Percentiles rank a stretch among this genome's conserved stretches.
Evolutionary conservation across 768 basidiomycete species (phyloP).

Genomic region (Lactifluus hygrophoroides): DNA sequence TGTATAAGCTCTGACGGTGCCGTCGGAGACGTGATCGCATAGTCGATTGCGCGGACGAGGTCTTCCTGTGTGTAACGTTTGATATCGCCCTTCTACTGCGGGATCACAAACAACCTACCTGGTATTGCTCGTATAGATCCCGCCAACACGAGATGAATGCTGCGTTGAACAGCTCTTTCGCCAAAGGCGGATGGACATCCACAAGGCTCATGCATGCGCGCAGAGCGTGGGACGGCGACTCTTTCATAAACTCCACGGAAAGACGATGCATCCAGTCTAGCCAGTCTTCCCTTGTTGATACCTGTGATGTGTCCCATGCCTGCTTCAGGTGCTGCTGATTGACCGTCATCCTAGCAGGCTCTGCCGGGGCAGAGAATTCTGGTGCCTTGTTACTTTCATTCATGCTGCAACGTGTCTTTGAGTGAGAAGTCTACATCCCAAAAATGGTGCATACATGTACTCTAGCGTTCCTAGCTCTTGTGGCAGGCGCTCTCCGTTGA

Average conservation of each 20-base stretch:
- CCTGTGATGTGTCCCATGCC: conserved; percentile 84
- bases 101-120: conserved; percentile 41
- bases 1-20: conserved; percentile 88
- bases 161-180: conserved; percentile 93
- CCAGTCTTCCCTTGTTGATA: conserved; percentile 83
- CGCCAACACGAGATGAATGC: conserved; percentile 98
- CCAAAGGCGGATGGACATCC: conserved; percentile 83
- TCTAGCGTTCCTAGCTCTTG: conserved; percentile 75
- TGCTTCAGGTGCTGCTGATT: conserved; percentile 97
- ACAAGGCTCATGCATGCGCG: conserved; percentile 93
- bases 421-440: not conserved
- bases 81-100: not conserved
- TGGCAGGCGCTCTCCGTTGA: conserved; percentile 87
- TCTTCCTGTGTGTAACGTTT: conserved; percentile 58
- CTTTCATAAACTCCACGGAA: conserved; percentile 93
- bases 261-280: conserved; percentile 90
- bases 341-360: conserved; percentile 81
- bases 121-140: conserved; percentile 92
- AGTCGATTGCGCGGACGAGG: conserved; percentile 82
- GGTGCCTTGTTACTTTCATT: conserved; percentile 54
- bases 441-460: conserved; percentile 39
- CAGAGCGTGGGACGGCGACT: conserved; percentile 96
- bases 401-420: conserved; percentile 28
- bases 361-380: conserved; percentile 69
- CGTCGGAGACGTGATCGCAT: conserved; percentile 66